These are phyloP conservation scores for Pseudozyma hubeiensis DNA, from an alignment of 1,284 basidiomycete genomes.

Conservation along the genomic window DNA sequence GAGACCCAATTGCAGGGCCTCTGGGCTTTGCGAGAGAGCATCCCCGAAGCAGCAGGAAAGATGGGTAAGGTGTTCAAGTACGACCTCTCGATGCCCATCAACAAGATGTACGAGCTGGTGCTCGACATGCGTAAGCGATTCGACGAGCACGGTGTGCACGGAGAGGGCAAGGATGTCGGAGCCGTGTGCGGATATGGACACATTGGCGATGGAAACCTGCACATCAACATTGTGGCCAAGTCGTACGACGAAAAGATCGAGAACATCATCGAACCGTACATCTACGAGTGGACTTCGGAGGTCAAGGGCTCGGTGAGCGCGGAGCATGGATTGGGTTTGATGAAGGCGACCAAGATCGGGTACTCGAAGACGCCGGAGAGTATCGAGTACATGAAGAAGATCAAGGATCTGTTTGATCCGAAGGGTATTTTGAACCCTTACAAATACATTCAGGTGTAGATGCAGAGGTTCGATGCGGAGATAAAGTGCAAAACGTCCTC, in stretches of 20 bases:
- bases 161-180: conserved; percentile 75
- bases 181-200: conserved; percentile 87
- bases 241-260: conserved; percentile 86
- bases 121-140: conserved; percentile 82
- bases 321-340: conserved; percentile 93
- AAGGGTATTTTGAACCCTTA: conserved; percentile 91
- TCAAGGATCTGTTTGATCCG: conserved; percentile 92
- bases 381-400: conserved; percentile 87
- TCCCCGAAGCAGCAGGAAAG: conserved; percentile 93
- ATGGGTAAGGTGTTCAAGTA: conserved; percentile 98
- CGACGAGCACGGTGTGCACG: conserved; percentile 78
- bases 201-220: conserved; percentile 95
- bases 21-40: conserved; percentile 93
- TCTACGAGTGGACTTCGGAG: conserved; percentile 87
- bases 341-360: conserved; percentile 90
- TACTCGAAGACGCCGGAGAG: conserved; percentile 86
- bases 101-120: conserved; percentile 89
- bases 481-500: no score
- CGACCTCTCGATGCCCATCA: conserved; percentile 90
- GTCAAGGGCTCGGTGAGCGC: conserved; percentile 87
- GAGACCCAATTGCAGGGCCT: conserved; percentile 88
- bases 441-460: conserved; percentile 71
- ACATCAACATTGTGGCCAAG: conserved; percentile 91
- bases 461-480: not conserved
- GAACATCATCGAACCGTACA: conserved; percentile 88